Percentiles rank a stretch among this genome's conserved stretches.
These are phyloP conservation scores for Globisporangium cylindrosporum DNA, from an alignment of 352 stramenopile genomes.

Conservation along the genomic window DNA sequence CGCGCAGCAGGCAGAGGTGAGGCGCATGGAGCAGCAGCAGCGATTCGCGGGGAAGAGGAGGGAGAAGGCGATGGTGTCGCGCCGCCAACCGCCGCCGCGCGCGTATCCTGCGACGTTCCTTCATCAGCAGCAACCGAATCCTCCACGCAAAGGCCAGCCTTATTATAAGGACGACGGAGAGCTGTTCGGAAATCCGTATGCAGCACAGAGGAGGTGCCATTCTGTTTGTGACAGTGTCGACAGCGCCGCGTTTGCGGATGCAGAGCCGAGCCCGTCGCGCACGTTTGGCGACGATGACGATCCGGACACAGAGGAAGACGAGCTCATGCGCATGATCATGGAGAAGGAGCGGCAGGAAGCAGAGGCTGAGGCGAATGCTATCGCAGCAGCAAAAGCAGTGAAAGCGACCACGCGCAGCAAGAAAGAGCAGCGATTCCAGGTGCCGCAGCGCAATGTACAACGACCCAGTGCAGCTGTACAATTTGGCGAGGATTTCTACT, in stretches of 20 bases:
- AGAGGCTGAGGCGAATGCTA: not conserved
- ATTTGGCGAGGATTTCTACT: conserved; percentile 27
- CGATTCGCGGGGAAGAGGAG: not conserved
- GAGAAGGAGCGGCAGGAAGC: conserved; percentile 30
- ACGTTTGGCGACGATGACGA: not conserved
- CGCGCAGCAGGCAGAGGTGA: not conserved
- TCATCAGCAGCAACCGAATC: not conserved
- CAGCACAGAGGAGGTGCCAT: not conserved
- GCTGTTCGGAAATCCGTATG: not conserved
- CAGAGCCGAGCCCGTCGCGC: conserved; percentile 12
- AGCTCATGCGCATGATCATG: conserved; percentile 37
- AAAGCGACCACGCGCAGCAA: not conserved
- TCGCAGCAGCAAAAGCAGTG: conserved; percentile 16
- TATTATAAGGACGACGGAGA: not conserved
- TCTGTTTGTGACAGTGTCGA: not conserved
- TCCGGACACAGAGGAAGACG: conserved; percentile 33
- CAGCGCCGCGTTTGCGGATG: conserved; percentile 8
- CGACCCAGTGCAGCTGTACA: not conserved
- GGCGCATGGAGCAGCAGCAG: conserved; percentile 1
- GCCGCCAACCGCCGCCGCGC: not conserved
- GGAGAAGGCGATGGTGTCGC: not conserved
- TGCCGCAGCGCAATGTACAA: not conserved
- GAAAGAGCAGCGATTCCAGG: not conserved
- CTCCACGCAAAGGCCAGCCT: not conserved
- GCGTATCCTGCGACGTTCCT: not conserved